Evolutionary conservation across 1,284 basidiomycete genomes (phyloP), one percentile per base, ranked within the genome.

Genomic region (Vanrija sp.): DNA sequence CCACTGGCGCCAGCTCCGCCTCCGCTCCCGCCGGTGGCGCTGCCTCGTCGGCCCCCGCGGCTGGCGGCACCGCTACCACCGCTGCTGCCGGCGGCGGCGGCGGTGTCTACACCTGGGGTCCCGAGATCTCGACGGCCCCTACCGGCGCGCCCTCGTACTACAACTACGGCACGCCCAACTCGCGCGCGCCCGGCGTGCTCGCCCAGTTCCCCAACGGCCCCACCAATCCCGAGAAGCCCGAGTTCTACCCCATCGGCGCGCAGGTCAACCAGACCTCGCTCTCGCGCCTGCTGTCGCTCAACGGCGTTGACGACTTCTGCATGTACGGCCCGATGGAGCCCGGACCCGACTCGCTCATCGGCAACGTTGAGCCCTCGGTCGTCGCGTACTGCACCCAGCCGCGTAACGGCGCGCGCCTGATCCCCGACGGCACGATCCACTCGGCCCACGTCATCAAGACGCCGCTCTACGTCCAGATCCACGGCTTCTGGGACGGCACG

Each of bases 381-480:
- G 72, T 73, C 16, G 68, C 72, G 15, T 73, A 68, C 49, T 75
- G 73, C 64, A 67, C 69, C 44, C 71, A 72, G 60, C 69, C 69
- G 26, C 58, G 72, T 49, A 70, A 72, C 57, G 54, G 54, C 38
- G 66, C 67, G 40, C 60, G 69, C 47, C 56, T 76, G 39, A 75
- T 77, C 42, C 74, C 75, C 51, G 75, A 76, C 57, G 75, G 75
- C 38, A 64, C 66, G 25, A 69, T 76, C 61, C 63, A 64, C 18
- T 65, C 66, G 49, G 72, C 70, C 39, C 73, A 73, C 61, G 69
- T 71, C 28, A 68, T 71, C 63, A 67, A 65, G 57, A 71, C 75
- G 43, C 54, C 68, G 43, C 40, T 60, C 9, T 78, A 76, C 60
- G 76, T 80, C 47, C 79, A 80, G 69, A 69, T 82, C 50, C 69